Evolutionary conservation across 257 asterid genomes (phyloP), one percentile per base, ranked within the genome.

Genomic region (Penstemon barbatus): DNA sequence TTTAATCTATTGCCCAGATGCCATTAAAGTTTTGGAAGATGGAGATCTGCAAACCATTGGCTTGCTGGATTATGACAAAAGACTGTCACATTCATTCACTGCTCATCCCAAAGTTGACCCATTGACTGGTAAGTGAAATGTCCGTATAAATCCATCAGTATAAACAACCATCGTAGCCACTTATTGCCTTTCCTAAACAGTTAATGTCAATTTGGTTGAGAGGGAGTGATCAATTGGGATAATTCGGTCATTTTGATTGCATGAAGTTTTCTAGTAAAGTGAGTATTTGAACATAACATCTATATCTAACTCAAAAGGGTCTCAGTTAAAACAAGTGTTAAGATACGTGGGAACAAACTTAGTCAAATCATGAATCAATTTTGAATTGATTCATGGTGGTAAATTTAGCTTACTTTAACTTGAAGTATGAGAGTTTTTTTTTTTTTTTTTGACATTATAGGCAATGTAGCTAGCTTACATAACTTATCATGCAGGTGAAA

Each of bases 81-180:
- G 95, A 74, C 82, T 92, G 80, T 37, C 84, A 2, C 99, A 90
- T 83, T 61, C 97, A 63, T 93, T 93, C 72, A 90, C 96, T 75
- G 99, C 99, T 76, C 99, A 93, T 79, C 99, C 99, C 9, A 93
- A 93, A 76, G 90, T 93, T 71, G 99, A 93, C 69, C 97, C 97
- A 5, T 10, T 90, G 63, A 93, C 97, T 38, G 99, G 99, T 90
- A 85, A 81, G 77, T 66, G 76, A 57, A 51, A 10, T 70, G 46
- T 61, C 65, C 60, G 11, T 39, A 7, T 48, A 61, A 36, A 59
- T 50, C 8, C 8, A 68, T 38, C 51, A 25, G 68, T 53, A 56
- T 8, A 63, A 61, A 19, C 57, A 13, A 51, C 9, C 39, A 5
- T 40, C 51, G 2, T 12, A 44, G 3, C 13, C 8, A 25, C 18